phyloP scores from a whole-genome alignment of 805 yeast genomes.

The Helenozyma baotianmanensis region DNA sequence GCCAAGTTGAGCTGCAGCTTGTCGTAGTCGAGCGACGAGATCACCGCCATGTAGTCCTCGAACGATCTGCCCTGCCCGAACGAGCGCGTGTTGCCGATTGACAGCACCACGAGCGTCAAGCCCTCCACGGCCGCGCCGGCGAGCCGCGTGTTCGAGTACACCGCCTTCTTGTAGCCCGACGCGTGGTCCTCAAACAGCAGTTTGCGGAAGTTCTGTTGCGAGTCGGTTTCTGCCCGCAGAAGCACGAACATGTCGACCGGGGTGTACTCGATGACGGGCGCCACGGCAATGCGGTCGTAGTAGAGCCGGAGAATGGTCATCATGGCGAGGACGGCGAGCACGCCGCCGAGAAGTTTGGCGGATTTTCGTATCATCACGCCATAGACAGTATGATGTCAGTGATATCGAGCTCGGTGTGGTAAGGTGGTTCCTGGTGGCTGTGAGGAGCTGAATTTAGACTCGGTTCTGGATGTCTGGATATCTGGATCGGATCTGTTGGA shows the following conservation, averaged over 20 bases:
- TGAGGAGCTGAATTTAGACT: no score
- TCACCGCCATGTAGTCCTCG: slow-evolving; percentile 26
- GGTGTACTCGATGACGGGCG: neutral
- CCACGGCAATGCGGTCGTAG: neutral
- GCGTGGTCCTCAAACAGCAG: neutral
- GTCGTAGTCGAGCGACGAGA: slow-evolving; percentile 23
- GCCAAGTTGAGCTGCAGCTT: slow-evolving; percentile 20
- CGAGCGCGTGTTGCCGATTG: slow-evolving; percentile 25
- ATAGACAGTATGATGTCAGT: no score
- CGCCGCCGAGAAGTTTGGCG: neutral
- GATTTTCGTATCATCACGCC: neutral
- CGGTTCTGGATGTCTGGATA: no score
- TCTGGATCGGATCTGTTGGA: no score
- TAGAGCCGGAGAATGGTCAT: no score
- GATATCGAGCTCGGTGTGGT: no score
- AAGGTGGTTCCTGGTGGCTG: no score
- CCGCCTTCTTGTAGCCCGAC: slow-evolving; percentile 2
- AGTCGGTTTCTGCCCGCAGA: neutral
- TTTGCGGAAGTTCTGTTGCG: neutral
- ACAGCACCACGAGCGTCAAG: slow-evolving; percentile 17
- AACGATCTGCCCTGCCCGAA: slow-evolving; percentile 35
- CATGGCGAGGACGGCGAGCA: neutral
- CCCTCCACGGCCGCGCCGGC: neutral
- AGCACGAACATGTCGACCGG: neutral
- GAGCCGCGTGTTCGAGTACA: neutral